phyloP scores from a whole-genome alignment of 73 alveolate species.

The Tetrahymena thermophila region DNA sequence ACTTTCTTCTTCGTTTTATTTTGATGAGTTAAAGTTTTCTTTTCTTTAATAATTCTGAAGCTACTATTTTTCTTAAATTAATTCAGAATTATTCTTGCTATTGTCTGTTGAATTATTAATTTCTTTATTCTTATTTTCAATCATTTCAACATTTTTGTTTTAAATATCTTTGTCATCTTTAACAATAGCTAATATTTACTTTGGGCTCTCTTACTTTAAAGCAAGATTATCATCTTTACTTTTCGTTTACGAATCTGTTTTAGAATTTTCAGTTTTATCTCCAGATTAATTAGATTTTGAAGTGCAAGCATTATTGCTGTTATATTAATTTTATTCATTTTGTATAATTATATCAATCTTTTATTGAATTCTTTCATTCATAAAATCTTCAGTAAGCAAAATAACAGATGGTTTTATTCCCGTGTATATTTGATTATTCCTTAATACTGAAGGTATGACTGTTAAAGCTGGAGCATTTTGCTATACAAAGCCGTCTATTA shows the following conservation, averaged over 20 bases:
- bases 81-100: no score
- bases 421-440: background rate
- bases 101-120: background rate
- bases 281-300: background rate
- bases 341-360: background rate
- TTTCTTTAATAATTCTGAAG: background rate
- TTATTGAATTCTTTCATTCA: background rate
- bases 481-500: slow-evolving; percentile 29
- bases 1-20: background rate
- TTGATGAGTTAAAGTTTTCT: background rate
- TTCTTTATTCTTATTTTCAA: background rate
- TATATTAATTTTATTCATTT: background rate
- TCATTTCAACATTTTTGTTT: no score
- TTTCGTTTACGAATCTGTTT: background rate
- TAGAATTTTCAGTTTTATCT: background rate
- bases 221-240: background rate
- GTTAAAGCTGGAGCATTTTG: background rate
- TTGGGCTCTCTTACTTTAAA: background rate
- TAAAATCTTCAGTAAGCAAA: slow-evolving; percentile 2
- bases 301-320: background rate
- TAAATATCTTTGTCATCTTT: background rate
- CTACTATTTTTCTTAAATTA: background rate
- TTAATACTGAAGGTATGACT: slow-evolving; percentile 12
- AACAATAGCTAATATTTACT: no score
- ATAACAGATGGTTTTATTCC: slow-evolving; percentile 41